Conservation (phyloP, 192 early-diverging fungal species). For the Piromyces finnis region DNA sequence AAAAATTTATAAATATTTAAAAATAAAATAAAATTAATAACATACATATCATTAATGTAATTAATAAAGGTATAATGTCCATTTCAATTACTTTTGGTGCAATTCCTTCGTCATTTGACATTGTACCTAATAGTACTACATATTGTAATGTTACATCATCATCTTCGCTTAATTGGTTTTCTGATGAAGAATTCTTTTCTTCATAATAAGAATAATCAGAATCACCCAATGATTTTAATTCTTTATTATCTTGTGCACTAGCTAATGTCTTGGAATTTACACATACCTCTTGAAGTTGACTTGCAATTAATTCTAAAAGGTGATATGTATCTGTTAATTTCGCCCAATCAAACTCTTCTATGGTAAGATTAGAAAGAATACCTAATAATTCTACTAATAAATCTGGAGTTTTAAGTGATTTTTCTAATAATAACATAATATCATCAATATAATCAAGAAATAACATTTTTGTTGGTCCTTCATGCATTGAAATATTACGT, state of each 20-base stretch:
- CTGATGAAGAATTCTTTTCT: not conserved
- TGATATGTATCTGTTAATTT: conserved; percentile 25
- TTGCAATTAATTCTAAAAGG: conserved; percentile 15
- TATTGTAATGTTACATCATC: conserved; percentile 30
- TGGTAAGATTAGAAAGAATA: conserved; percentile 18
- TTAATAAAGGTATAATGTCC: conserved; percentile 12
- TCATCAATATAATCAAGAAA: conserved; percentile 28
- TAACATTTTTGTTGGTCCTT: conserved; percentile 15
- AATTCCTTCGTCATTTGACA: conserved; percentile 28
- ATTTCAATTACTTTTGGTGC: conserved; percentile 19
- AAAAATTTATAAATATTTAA: no score
- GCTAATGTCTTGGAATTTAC: not conserved
- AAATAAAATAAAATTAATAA: no score
- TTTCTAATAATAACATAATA: conserved; percentile 19
- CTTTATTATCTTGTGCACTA: conserved; percentile 1
- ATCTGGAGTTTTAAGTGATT: conserved; percentile 12
- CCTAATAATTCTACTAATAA: conserved; percentile 25
- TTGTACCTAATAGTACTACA: conserved; percentile 23
- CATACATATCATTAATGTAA: conserved; percentile 22
- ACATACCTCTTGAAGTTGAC: conserved; percentile 3
- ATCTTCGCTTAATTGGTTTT: conserved; percentile 8
- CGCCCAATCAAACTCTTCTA: conserved; percentile 30
- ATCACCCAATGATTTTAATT: not conserved
- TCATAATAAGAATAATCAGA: not conserved
- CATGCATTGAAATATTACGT: conserved; percentile 17